Conservation (phyloP, 73 alveolate species). For the Paramecium sexaurelia region DNA sequence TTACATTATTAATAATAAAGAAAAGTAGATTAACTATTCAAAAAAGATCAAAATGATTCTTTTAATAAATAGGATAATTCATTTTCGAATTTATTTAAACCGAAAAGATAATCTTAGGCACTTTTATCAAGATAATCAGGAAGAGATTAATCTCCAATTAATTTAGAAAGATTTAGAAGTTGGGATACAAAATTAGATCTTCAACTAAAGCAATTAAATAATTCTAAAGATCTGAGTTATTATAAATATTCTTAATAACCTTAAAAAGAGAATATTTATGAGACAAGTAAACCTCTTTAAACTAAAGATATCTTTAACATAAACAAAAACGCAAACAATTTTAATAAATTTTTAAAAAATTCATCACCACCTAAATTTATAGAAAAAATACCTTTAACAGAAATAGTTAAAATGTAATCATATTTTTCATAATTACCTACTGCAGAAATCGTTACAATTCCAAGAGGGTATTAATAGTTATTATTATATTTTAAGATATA, state of each 20-base stretch:
- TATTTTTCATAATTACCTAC: background rate
- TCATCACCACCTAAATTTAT: slow-evolving; percentile 39
- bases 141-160: slow-evolving; percentile 23
- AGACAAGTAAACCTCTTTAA: background rate
- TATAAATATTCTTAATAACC: slow-evolving; percentile 13
- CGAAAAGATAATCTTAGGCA: background rate
- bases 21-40: background rate
- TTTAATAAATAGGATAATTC: background rate
- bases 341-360: background rate
- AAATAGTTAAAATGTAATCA: slow-evolving; percentile 22
- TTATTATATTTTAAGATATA: background rate
- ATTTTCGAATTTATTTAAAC: background rate
- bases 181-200: slow-evolving; percentile 50
- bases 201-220: background rate
- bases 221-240: background rate
- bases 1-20: background rate
- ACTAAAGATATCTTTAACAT: slow-evolving; percentile 15
- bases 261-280: background rate
- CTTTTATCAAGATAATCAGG: slow-evolving; percentile 10
- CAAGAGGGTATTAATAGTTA: slow-evolving; percentile 6
- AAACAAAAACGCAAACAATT: background rate
- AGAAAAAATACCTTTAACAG: slow-evolving; percentile 39
- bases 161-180: slow-evolving; percentile 43
- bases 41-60: background rate
- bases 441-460: background rate